Evolutionary conservation across 495 filamentous ascomycete species (phyloP).

Genomic region (Aspergillus bridgeri): DNA sequence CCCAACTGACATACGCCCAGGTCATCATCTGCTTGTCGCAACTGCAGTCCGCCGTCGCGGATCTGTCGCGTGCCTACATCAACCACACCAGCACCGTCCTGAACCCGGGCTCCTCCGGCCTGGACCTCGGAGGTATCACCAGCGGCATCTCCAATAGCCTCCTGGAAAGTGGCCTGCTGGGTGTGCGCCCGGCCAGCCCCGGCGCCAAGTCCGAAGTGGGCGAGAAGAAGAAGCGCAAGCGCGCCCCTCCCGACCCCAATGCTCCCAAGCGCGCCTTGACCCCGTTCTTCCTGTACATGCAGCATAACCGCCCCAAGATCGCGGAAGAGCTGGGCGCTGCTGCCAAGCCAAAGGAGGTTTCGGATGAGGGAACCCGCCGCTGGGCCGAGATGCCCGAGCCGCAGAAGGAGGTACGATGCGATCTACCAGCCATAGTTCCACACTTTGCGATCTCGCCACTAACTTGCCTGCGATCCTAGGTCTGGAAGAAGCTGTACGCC

Average conservation of each 20-base stretch:
- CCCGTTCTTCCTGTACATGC: slow-evolving; percentile 91
- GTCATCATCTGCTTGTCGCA: slow-evolving; percentile 69
- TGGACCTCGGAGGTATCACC: slow-evolving; percentile 50
- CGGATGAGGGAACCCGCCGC: slow-evolving; percentile 74
- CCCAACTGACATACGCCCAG: slow-evolving; percentile 41
- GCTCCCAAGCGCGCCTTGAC: slow-evolving; percentile 91
- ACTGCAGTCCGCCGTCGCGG: slow-evolving; percentile 68
- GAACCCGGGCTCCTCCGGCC: slow-evolving; percentile 51
- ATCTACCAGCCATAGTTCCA: too few relatives aligned
- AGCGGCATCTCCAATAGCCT: slow-evolving; percentile 42
- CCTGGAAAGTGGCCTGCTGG: slow-evolving; percentile 40
- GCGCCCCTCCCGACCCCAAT: slow-evolving; percentile 78
- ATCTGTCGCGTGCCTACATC: slow-evolving; percentile 74
- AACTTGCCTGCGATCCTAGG: slow-evolving; percentile 30
- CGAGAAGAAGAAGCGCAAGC: slow-evolving; percentile 81
- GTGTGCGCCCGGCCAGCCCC: slow-evolving; percentile 36
- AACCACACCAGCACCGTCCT: slow-evolving; percentile 78
- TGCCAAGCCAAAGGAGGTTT: slow-evolving; percentile 72
- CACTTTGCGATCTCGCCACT: slow-evolving; percentile 26
- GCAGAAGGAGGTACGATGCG: slow-evolving; percentile 77
- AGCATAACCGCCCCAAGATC: slow-evolving; percentile 74
- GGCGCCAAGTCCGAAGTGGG: slow-evolving; percentile 49
- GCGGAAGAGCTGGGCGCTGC: slow-evolving; percentile 67
- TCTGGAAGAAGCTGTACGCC: slow-evolving; percentile 71
- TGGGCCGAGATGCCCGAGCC: slow-evolving; percentile 71